Conservation (phyloP, 768 basidiomycete genomes). For the Lactarius hatsudake region DNA sequence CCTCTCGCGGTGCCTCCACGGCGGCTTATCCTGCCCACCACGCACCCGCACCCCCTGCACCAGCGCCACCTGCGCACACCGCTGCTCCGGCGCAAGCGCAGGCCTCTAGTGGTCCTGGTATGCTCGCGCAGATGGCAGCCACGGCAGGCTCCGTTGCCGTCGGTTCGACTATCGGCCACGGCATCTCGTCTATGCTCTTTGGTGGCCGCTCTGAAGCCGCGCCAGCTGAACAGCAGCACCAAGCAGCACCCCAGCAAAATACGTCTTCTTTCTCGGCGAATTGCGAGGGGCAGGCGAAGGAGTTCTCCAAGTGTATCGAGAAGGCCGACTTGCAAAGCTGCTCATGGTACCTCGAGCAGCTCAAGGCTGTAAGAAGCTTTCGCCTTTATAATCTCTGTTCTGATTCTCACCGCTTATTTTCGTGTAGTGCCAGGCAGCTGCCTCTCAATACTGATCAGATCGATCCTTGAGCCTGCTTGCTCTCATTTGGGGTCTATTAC, state of each 20-base stretch:
- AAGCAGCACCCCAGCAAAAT: constrained; percentile 46
- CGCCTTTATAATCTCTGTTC: background rate
- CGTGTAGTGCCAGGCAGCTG: constrained; percentile 26
- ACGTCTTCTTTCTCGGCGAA: constrained; percentile 49
- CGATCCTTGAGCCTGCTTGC: background rate
- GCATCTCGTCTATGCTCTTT: constrained; percentile 87
- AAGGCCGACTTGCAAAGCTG: constrained; percentile 77
- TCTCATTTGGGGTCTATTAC: background rate
- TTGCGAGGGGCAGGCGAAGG: constrained; percentile 83
- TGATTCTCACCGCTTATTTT: background rate
- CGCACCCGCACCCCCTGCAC: constrained; percentile 41
- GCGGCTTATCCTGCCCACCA: constrained; percentile 32
- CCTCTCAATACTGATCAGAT: constrained; percentile 27
- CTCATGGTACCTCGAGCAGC: constrained; percentile 83
- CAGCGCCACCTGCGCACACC: constrained; percentile 33
- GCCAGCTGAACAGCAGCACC: constrained; percentile 42
- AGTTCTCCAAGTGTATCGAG: constrained; percentile 84
- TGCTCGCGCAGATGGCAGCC: constrained; percentile 83
- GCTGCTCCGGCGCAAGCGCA: constrained; percentile 34
- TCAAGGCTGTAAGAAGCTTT: constrained; percentile 74
- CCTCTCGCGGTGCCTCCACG: constrained; percentile 33
- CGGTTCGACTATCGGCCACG: constrained; percentile 86
- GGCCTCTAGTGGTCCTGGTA: constrained; percentile 51
- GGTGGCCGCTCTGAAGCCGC: constrained; percentile 56
- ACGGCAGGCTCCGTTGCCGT: constrained; percentile 89